Evolutionary conservation across 1,284 basidiomycete species (phyloP).

Genomic region (Tremellales sp.): DNA sequence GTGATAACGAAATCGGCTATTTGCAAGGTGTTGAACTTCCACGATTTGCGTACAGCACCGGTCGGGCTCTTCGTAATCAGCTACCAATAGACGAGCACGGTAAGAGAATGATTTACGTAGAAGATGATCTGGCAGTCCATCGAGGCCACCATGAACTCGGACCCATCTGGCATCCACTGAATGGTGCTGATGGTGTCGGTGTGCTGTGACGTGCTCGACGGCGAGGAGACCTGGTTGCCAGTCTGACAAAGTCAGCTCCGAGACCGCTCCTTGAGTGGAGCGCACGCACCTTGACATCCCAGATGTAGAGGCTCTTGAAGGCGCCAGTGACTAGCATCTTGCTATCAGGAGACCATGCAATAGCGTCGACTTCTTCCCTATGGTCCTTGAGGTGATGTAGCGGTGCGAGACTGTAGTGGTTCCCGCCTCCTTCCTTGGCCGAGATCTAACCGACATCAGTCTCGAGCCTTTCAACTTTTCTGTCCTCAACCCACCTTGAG

Average conservation of each 20-base stretch:
- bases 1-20: slow-evolving; percentile 83
- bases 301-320: slow-evolving; percentile 74
- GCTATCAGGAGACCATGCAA: slow-evolving; percentile 89
- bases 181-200: slow-evolving; percentile 80
- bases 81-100: neutral
- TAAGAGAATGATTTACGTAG: slow-evolving; percentile 61
- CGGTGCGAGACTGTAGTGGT: slow-evolving; percentile 24
- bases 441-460: no score
- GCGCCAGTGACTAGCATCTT: slow-evolving; percentile 72
- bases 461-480: neutral
- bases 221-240: slow-evolving; percentile 18
- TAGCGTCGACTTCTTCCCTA: slow-evolving; percentile 66
- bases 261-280: neutral
- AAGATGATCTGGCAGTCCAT: slow-evolving; percentile 82
- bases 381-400: slow-evolving; percentile 60
- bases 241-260: slow-evolving; percentile 17
- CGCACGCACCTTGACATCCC: slow-evolving; percentile 70
- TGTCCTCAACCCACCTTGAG: slow-evolving; percentile 59
- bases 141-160: slow-evolving; percentile 83
- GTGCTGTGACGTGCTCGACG: slow-evolving; percentile 53
- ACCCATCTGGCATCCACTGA: slow-evolving; percentile 81
- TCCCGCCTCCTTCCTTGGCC: slow-evolving; percentile 12
- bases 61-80: slow-evolving; percentile 9
- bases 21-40: slow-evolving; percentile 73
- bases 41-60: slow-evolving; percentile 66